Percentiles rank a stretch among this genome's conserved stretches.
Conservation (phyloP, 169 alveolate species). For the Perkinsus marinus region DNA sequence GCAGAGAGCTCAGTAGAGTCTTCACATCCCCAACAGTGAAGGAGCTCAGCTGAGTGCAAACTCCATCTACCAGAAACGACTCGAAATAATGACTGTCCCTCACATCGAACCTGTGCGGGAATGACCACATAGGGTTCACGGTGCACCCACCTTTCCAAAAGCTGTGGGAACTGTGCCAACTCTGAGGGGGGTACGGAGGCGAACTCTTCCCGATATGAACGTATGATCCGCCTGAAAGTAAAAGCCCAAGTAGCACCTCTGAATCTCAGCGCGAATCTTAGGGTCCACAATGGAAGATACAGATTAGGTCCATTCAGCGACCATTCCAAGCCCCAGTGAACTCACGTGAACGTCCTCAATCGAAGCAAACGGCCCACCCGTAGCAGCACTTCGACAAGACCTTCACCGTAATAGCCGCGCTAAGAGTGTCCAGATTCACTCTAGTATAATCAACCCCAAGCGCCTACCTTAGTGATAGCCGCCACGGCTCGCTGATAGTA, state of each 20-base stretch:
- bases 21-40: neutral
- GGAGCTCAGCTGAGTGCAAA: neutral
- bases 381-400: neutral
- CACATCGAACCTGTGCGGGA: neutral
- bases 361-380: neutral
- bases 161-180: neutral
- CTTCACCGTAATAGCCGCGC: neutral
- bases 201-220: neutral
- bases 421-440: neutral
- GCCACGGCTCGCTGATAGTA: neutral
- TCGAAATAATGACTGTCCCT: neutral
- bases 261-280: too few species aligned
- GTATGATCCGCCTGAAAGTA: neutral
- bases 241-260: too few species aligned
- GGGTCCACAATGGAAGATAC: too few species aligned
- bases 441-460: neutral
- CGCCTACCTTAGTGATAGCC: neutral
- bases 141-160: neutral
- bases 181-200: neutral
- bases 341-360: neutral
- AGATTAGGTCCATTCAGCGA: neutral
- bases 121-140: neutral
- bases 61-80: neutral
- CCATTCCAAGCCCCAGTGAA: neutral
- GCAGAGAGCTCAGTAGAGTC: neutral